Evolutionary conservation across 2,329 filamentous ascomycete species (phyloP), one percentile per base, ranked within the genome.

Genomic region (Fusarium lyarnte): DNA sequence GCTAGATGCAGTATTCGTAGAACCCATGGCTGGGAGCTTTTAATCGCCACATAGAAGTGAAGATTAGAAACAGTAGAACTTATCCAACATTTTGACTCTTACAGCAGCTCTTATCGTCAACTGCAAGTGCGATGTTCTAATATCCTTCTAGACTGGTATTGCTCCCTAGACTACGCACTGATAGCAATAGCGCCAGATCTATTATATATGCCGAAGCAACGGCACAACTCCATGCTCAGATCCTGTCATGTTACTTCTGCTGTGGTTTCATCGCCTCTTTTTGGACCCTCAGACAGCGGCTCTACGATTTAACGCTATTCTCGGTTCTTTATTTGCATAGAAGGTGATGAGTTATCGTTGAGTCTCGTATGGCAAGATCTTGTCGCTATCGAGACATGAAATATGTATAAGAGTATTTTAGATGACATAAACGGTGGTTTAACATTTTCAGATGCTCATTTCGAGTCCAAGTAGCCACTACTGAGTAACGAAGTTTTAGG

Each of bases 271-370:
- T 49, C 4, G 29, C 8, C 29, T 23, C 6, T 2, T 8, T 4
- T 19, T 17, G 16, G n/a, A 10, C 8, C 29, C 33, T 14, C 5
- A 19, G 12, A 51, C n/a, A 19, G 11, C 4, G 5, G 4, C 46
- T 51, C 12, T 23, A 23, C 5, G 4, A 51, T 33, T 16, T 14
- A 8, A 23, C 29, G 2, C n/a, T 6, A 51, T 6, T 9, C 5
- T 19, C 0, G 12, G 46, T 2, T 25, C 9, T 10, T 5, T 19
- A 14, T 8, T 17, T 6, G 2, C 4, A 35, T 3, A 7, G n/a
- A 51, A 33, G n/a, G 9, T 8, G 1, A 3, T 19, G 16, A 14
- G 16, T 4, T 23, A 10, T 23, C 16, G 5, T 14, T 2, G 21
- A 33, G 6, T 33, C 33, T 33, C 27, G 27, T 29, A 29, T 29